phyloP scores from a whole-genome alignment of 2,329 filamentous ascomycete genomes.

The Phaeosphaeriaceae sp. region DNA sequence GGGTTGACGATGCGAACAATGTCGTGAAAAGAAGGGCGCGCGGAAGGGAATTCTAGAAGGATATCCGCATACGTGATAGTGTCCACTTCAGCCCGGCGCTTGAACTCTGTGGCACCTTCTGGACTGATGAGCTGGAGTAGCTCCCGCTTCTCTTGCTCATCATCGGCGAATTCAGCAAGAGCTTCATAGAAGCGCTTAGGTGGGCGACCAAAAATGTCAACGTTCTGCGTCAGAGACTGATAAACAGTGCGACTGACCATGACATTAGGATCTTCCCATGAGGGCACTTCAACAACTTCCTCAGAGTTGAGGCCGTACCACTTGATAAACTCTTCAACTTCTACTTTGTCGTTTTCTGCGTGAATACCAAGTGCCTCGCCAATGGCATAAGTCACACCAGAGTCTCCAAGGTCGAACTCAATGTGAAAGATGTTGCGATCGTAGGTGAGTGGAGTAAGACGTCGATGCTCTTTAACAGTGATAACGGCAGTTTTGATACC shows the following conservation, averaged over 20 bases:
- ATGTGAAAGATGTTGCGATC: conserved; percentile 99
- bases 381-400: conserved; percentile 94
- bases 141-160: conserved; percentile 81
- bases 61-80: conserved; percentile 91
- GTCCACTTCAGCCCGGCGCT: conserved; percentile 88
- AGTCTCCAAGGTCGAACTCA: conserved; percentile 92
- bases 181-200: conserved; percentile 98
- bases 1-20: conserved; percentile 86
- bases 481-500: conserved; percentile 85
- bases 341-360: conserved; percentile 83
- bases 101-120: conserved; percentile 88
- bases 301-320: conserved; percentile 85
- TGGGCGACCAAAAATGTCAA: conserved; percentile 96
- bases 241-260: conserved; percentile 90
- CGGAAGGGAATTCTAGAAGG: conserved; percentile 86
- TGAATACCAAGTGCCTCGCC: conserved; percentile 97
- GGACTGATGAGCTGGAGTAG: conserved; percentile 74
- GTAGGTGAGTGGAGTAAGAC: conserved; percentile 85
- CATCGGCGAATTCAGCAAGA: conserved; percentile 82
- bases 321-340: conserved; percentile 84
- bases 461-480: conserved; percentile 92
- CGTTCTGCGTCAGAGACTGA: conserved; percentile 87
- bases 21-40: conserved; percentile 86
- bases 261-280: conserved; percentile 74
- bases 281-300: conserved; percentile 88